Conservation (phyloP, 1,284 basidiomycete genomes). For the Puccinia coronata region DNA sequence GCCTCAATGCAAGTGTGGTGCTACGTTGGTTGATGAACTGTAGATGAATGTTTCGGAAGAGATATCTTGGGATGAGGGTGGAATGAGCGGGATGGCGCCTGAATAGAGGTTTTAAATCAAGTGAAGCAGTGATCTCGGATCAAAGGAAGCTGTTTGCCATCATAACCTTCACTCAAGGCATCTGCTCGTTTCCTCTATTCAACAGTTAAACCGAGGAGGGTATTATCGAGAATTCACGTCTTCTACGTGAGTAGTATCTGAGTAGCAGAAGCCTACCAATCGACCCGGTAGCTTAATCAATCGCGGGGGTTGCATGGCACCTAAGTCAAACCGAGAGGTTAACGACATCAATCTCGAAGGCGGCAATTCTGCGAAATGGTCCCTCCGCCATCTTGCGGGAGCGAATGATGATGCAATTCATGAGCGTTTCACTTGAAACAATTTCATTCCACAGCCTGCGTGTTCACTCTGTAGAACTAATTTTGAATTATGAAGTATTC, state of each 20-base stretch:
- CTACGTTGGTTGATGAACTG: background rate
- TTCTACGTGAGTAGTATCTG: background rate
- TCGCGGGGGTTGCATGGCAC: background rate
- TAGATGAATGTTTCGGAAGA: slow-evolving; percentile 5
- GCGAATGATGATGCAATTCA: background rate
- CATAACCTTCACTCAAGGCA: background rate
- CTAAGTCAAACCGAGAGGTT: background rate
- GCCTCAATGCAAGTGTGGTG: background rate
- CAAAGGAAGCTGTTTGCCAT: background rate
- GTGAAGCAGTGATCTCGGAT: background rate
- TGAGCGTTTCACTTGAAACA: too few relatives aligned
- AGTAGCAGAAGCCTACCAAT: slow-evolving; percentile 15
- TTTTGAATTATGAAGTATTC: too few relatives aligned
- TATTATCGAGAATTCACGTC: background rate
- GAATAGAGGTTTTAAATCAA: slow-evolving; percentile 6
- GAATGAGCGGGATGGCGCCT: background rate
- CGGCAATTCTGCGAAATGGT: background rate
- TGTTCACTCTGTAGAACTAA: too few relatives aligned
- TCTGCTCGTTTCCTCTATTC: background rate
- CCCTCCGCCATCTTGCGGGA: background rate
- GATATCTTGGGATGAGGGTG: background rate
- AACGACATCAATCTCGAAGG: background rate
- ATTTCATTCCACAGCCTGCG: too few relatives aligned
- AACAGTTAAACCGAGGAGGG: background rate
- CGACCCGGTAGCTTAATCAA: slow-evolving; percentile 3